Base-by-base conservation (phyloP, 2,329 filamentous ascomycete genomes). In the Penicillium sp. region DNA sequence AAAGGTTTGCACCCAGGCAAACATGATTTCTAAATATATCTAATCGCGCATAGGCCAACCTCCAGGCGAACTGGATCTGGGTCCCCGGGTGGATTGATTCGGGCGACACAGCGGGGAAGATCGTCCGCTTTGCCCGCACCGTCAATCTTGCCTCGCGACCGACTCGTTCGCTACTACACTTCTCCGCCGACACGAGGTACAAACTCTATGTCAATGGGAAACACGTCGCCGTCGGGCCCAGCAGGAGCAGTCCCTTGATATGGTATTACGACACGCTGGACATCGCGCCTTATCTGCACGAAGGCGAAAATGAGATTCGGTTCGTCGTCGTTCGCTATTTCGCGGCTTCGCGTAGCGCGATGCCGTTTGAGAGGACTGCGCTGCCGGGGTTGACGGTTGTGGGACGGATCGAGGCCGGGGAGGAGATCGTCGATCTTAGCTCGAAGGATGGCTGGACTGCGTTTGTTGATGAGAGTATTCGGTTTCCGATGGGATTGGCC, bases 181-280 rank as follows among this genome's bases (percentile, higher is more conserved):
- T 71, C 55, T 71, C 74, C 1, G 75, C 76, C 5, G 76, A 79
- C 36, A 79, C 76, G 5, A 67, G 74, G 8, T 79, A 78, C 62
- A 78, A 78, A 49, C 62, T 78, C 2, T 67, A 64, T 27, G 65
- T 79, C 39, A 79, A 79, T 63, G 67, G 68, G 3, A 46, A n/a
- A 0, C 65, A 69, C 9, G 63, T 75, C 13, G 65, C 70, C 3
- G 66, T 73, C 2, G 76, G 76, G 1, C 76, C 75, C 2, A 63
- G 68, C 1, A 66, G 72, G 32, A 66, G 75, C 22, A 74, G 69
- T 47, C 67, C 64, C 0, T 58, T 63, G 46, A 66, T 69, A 14
- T 71, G 69, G 69, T 70, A 69, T 47, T 71, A 71, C 47, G 69
- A 71, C 18, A 64, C 60, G 0, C 27, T 71, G 4, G 67, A 71